These are phyloP conservation scores for Pseudodiploospora longispora DNA, from an alignment of 2,329 filamentous ascomycete genomes.

Conservation along the genomic window DNA sequence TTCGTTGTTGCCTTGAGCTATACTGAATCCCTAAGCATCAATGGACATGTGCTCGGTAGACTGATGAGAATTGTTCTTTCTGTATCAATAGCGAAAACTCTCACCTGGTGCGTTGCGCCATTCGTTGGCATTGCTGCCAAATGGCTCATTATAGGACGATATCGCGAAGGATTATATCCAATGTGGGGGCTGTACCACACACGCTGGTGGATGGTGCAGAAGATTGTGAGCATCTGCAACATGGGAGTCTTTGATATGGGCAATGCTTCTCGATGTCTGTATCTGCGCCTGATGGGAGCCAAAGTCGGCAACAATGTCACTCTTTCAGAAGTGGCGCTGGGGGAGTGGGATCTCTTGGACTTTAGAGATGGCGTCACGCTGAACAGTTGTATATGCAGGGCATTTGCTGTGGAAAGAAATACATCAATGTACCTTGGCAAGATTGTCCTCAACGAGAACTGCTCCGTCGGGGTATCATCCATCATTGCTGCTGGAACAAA, in stretches of 20 bases:
- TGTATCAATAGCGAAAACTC: constrained; percentile 33
- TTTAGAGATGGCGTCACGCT: constrained; percentile 42
- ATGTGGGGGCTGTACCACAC: constrained; percentile 54
- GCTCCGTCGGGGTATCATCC: constrained; percentile 38
- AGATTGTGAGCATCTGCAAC: constrained; percentile 41
- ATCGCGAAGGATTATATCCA: constrained; percentile 45
- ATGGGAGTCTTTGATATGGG: constrained; percentile 35
- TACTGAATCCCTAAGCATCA: constrained; percentile 31
- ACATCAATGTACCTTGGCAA: constrained; percentile 48
- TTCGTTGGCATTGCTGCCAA: constrained; percentile 42
- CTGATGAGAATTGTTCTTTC: constrained; percentile 39
- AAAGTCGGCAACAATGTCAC: constrained; percentile 44
- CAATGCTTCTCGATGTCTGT: constrained; percentile 32
- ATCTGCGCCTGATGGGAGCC: constrained; percentile 44
- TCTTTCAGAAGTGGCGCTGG: constrained; percentile 35
- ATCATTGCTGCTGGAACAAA: constrained; percentile 42
- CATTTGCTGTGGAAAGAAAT: constrained; percentile 48
- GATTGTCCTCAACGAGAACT: constrained; percentile 40
- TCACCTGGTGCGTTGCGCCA: constrained; percentile 33
- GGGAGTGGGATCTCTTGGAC: constrained; percentile 50
- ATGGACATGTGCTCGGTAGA: constrained; percentile 32
- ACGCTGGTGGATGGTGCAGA: constrained; percentile 51
- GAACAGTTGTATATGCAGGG: constrained; percentile 39
- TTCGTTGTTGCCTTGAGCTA: constrained; percentile 41
- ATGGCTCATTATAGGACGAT: constrained; percentile 47